These are phyloP conservation scores for Echites panduratus DNA, from an alignment of 257 asterid genomes.

Conservation along the genomic window DNA sequence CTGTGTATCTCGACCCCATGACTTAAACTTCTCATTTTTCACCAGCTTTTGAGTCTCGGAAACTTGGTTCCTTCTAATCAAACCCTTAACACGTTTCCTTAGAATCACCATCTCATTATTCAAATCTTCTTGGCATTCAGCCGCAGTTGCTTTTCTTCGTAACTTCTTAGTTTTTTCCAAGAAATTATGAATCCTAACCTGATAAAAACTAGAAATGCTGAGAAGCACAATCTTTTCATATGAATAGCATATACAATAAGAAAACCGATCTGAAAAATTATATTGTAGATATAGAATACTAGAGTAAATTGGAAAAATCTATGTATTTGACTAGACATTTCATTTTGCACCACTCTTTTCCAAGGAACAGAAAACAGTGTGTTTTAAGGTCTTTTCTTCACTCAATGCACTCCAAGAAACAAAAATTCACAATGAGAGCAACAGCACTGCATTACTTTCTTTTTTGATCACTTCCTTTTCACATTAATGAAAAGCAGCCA, in stretches of 20 bases:
- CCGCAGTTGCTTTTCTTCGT: slow-evolving; percentile 30
- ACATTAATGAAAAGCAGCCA: not conserved
- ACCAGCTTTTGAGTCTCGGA: slow-evolving; percentile 71
- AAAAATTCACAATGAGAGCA: not conserved
- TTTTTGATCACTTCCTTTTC: not conserved
- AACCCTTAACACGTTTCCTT: slow-evolving; percentile 66
- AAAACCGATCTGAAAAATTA: not conserved
- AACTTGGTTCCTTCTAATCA: slow-evolving; percentile 58
- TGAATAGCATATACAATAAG: not conserved
- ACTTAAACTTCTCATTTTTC: slow-evolving; percentile 59
- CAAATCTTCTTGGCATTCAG: slow-evolving; percentile 41
- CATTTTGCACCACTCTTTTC: not conserved
- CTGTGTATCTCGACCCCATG: slow-evolving; percentile 77
- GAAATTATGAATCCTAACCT: slow-evolving; percentile 82
- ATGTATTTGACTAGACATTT: not conserved
- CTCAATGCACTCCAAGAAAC: not conserved
- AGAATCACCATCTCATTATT: slow-evolving; percentile 42
- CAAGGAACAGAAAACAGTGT: not conserved
- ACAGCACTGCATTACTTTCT: not conserved
- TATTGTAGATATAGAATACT: not conserved
- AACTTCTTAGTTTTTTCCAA: slow-evolving; percentile 61
- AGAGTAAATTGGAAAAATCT: not conserved
- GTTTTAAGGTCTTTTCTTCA: not conserved
- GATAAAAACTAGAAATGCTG: slow-evolving; percentile 14
- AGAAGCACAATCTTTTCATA: not conserved